phyloP scores from a whole-genome alignment of 2,329 filamentous ascomycete genomes.

The Ilyonectria mors-panacis region DNA sequence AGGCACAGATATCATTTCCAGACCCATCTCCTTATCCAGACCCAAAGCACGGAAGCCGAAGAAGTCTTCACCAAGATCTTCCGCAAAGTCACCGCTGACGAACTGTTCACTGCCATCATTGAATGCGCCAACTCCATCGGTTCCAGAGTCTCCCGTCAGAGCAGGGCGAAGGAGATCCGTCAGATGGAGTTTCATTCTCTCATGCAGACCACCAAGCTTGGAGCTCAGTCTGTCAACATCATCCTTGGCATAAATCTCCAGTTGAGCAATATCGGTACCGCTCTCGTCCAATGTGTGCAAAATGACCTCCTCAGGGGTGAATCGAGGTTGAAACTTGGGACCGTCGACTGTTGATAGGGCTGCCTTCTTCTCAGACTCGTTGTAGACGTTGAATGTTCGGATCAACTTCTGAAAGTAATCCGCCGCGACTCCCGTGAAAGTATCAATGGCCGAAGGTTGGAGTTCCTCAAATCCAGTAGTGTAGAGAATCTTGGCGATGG shows the following conservation, averaged over 20 bases:
- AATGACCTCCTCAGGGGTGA: conserved; percentile 87
- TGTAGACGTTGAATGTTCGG: conserved; percentile 84
- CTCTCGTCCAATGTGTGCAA: conserved; percentile 89
- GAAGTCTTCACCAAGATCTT: conserved; percentile 98
- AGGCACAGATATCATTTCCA: conserved; percentile 90
- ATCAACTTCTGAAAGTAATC: conserved; percentile 92
- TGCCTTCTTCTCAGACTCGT: conserved; percentile 84
- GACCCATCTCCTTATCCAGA: conserved; percentile 90
- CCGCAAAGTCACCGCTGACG: conserved; percentile 95
- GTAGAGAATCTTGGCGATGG: conserved; percentile 95
- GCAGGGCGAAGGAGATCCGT: conserved; percentile 95
- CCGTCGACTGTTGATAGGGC: conserved; percentile 59
- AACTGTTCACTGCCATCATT: conserved; percentile 98
- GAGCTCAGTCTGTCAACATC: conserved; percentile 89
- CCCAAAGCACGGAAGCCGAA: conserved; percentile 98
- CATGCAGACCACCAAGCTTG: conserved; percentile 88
- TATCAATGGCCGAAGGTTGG: conserved; percentile 93
- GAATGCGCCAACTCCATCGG: conserved; percentile 91
- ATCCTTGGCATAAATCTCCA: conserved; percentile 92
- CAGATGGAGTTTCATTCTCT: conserved; percentile 93
- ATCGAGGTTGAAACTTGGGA: conserved; percentile 72
- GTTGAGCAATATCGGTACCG: conserved; percentile 83
- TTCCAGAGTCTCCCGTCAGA: conserved; percentile 79
- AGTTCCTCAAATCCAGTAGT: conserved; percentile 97
- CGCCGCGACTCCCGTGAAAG: conserved; percentile 88